Percentiles rank a stretch among this genome's conserved stretches.
phyloP scores from a whole-genome alignment of 1,139 yeast genomes.

The Debaryomyces coudertii region DNA sequence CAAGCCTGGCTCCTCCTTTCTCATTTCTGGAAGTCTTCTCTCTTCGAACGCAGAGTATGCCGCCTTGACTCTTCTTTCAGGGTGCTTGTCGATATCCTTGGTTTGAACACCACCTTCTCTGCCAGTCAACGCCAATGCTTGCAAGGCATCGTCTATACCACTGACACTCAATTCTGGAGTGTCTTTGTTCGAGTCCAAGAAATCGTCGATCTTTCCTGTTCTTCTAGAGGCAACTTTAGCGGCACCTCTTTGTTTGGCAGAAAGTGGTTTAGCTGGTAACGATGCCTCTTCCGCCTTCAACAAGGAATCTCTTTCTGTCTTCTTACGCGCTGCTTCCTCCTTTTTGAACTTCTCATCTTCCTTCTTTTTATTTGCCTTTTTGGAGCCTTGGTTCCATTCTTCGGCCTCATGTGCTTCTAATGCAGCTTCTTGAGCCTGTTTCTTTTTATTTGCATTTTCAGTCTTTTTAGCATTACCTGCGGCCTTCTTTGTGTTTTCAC shows the following conservation, averaged over 20 bases:
- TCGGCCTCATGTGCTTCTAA: constrained; percentile 60
- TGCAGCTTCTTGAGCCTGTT: constrained; percentile 52
- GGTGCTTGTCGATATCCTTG: constrained; percentile 81
- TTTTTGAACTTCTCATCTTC: constrained; percentile 62
- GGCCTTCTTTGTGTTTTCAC: constrained; percentile 64
- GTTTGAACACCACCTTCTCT: constrained; percentile 56
- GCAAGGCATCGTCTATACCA: constrained; percentile 78
- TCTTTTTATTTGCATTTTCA: constrained; percentile 64
- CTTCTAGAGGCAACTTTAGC: constrained; percentile 67
- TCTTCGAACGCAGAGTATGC: constrained; percentile 77
- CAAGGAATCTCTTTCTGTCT: constrained; percentile 63
- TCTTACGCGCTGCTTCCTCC: constrained; percentile 66
- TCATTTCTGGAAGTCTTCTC: constrained; percentile 69
- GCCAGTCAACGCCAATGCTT: constrained; percentile 69
- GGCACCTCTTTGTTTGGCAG: constrained; percentile 66
- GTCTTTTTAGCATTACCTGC: constrained; percentile 76
- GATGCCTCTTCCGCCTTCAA: constrained; percentile 67
- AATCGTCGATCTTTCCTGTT: constrained; percentile 67
- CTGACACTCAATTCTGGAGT: constrained; percentile 65
- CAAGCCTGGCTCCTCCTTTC: constrained; percentile 79
- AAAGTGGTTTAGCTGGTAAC: constrained; percentile 59
- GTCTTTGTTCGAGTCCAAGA: constrained; percentile 53
- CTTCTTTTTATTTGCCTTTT: constrained; percentile 71
- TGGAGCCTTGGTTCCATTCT: constrained; percentile 74
- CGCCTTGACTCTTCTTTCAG: constrained; percentile 86